These are phyloP conservation scores for Gossypium trilobum DNA, from an alignment of 441 rosid genomes.

Conservation along the genomic window DNA sequence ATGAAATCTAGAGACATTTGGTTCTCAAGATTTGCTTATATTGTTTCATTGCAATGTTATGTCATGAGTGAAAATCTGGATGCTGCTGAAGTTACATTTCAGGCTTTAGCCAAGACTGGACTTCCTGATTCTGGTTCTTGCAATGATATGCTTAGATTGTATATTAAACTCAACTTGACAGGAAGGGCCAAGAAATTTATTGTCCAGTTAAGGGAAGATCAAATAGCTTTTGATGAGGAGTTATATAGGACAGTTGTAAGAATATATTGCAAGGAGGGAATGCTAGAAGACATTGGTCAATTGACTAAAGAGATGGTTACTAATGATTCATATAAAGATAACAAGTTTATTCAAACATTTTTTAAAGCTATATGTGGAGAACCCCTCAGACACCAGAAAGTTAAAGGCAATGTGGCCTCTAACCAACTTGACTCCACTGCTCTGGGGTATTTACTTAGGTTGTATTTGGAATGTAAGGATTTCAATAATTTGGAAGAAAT, in stretches of 20 bases:
- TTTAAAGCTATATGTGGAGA: constrained; percentile 28
- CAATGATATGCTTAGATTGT: constrained; percentile 65
- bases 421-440: constrained; percentile 40
- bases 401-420: constrained; percentile 22
- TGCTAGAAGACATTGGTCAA: constrained; percentile 42
- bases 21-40: constrained; percentile 72
- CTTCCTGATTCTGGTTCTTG: constrained; percentile 74
- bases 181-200: constrained; percentile 54
- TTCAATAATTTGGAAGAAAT: constrained; percentile 32
- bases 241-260: constrained; percentile 46
- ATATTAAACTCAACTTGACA: constrained; percentile 36
- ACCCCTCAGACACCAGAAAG: constrained; percentile 18
- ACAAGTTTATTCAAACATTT: constrained; percentile 52
- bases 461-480: constrained; percentile 35
- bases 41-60: constrained; percentile 72
- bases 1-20: constrained; percentile 64
- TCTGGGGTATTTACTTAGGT: constrained; percentile 45
- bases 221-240: constrained; percentile 46
- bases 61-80: constrained; percentile 50
- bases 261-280: constrained; percentile 55
- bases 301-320: constrained; percentile 41
- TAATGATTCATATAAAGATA: constrained; percentile 30
- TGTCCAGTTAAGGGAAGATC: constrained; percentile 40
- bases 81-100: constrained; percentile 67
- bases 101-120: constrained; percentile 54